Conservation (phyloP, 352 stramenopile species). For the Phytophthora hibernalis region DNA sequence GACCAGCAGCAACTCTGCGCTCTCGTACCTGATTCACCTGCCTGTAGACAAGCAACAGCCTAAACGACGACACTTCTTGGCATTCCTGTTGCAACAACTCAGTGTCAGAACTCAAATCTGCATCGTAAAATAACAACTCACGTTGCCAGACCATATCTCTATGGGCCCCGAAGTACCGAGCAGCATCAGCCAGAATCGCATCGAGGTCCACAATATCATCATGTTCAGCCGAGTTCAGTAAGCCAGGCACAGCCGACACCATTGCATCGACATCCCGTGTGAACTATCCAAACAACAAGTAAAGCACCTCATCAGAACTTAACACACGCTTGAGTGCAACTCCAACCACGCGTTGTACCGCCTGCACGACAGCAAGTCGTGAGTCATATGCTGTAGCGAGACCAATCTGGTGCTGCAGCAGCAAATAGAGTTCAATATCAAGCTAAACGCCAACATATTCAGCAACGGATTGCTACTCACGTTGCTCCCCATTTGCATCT, state of each 20-base stretch:
- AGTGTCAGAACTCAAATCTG: slow-evolving; percentile 1
- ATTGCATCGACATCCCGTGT: slow-evolving; percentile 40
- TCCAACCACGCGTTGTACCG: slow-evolving; percentile 28
- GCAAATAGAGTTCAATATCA: slow-evolving; percentile 6
- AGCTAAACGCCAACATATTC: neutral
- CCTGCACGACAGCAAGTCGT: slow-evolving; percentile 41
- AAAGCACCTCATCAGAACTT: slow-evolving; percentile 1
- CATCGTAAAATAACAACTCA: neutral
- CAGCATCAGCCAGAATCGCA: slow-evolving; percentile 41
- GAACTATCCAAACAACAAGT: slow-evolving; percentile 38
- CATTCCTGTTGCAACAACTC: slow-evolving; percentile 19
- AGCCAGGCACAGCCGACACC: slow-evolving; percentile 31
- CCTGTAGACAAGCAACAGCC: slow-evolving; percentile 41
- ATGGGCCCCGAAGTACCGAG: slow-evolving; percentile 37
- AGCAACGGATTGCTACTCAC: slow-evolving; percentile 25
- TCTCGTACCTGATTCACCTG: slow-evolving; percentile 39
- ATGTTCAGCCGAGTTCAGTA: slow-evolving; percentile 9
- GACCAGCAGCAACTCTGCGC: neutral
- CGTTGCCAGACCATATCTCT: slow-evolving; percentile 28
- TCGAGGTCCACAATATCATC: slow-evolving; percentile 38
- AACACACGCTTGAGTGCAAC: neutral
- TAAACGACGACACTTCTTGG: slow-evolving; percentile 30
- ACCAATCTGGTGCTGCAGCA: slow-evolving; percentile 51
- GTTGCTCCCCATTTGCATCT: slow-evolving; percentile 55
- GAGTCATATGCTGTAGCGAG: slow-evolving; percentile 35